These are phyloP conservation scores for Letharia columbiana DNA, from an alignment of 495 filamentous ascomycete species.

Conservation along the genomic window DNA sequence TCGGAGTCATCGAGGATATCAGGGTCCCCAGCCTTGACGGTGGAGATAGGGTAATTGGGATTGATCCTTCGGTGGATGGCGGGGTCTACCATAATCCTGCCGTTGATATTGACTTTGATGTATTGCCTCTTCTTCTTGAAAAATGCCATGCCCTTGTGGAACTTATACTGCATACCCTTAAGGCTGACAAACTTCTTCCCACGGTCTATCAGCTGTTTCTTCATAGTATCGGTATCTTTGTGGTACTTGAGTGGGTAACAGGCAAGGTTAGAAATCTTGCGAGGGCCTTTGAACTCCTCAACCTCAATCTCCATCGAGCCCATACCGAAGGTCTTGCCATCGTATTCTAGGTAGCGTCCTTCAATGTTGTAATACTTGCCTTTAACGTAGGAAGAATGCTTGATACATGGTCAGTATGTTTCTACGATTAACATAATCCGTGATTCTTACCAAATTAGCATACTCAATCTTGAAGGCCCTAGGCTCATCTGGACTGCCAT, in stretches of 20 bases:
- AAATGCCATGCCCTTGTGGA: conserved; percentile 73
- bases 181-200: conserved; percentile 78
- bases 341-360: conserved; percentile 76
- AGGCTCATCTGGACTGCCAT: conserved; percentile 71
- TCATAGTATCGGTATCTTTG: conserved; percentile 59
- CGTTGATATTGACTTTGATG: conserved; percentile 82
- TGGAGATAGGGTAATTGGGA: conserved; percentile 78
- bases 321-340: conserved; percentile 67
- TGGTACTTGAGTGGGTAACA: conserved; percentile 81
- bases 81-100: conserved; percentile 86
- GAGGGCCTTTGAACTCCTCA: conserved; percentile 69
- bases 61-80: conserved; percentile 79
- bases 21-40: conserved; percentile 65
- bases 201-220: conserved; percentile 64
- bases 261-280: conserved; percentile 69
- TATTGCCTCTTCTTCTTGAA: conserved; percentile 72
- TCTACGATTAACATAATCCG: background rate
- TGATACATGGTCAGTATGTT: background rate
- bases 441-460: conserved; percentile 43
- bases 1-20: conserved; percentile 55
- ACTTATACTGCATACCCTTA: conserved; percentile 77
- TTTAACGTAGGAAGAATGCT: conserved; percentile 61
- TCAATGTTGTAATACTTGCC: conserved; percentile 77
- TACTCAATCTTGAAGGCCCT: conserved; percentile 86
- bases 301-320: conserved; percentile 66